phyloP scores from a whole-genome alignment of 2,329 filamentous ascomycete genomes.

The Xylariaceae sp. region DNA sequence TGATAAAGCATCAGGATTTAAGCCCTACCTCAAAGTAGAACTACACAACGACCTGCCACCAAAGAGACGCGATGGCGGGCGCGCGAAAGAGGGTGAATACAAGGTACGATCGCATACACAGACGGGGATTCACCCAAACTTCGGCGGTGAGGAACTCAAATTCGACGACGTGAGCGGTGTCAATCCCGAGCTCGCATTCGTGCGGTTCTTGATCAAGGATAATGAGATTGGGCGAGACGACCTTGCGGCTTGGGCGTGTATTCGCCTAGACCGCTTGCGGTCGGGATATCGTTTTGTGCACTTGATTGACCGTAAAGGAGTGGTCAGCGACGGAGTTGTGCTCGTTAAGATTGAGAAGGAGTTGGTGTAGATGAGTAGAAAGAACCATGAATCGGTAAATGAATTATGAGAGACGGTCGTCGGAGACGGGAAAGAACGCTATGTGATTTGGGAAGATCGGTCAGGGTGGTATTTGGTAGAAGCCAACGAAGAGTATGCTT shows the following conservation, averaged over 20 bases:
- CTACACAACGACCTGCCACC: constrained; percentile 65
- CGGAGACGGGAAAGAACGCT: no score
- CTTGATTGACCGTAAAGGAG: constrained; percentile 66
- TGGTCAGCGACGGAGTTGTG: constrained; percentile 62
- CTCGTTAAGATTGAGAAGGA: constrained; percentile 68
- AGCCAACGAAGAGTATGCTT: no score
- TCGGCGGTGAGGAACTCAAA: constrained; percentile 52
- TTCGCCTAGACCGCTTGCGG: constrained; percentile 75
- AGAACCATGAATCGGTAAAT: no score
- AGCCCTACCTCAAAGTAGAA: constrained; percentile 79
- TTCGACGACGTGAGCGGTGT: constrained; percentile 55
- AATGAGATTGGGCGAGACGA: constrained; percentile 76
- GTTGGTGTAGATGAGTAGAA: constrained; percentile 17
- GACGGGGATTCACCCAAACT: constrained; percentile 60
- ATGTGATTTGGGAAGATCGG: no score
- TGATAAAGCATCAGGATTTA: constrained; percentile 53
- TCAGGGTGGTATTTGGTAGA: no score
- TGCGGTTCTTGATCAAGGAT: constrained; percentile 83
- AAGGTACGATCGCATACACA: constrained; percentile 57
- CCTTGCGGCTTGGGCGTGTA: constrained; percentile 82
- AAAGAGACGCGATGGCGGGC: constrained; percentile 32
- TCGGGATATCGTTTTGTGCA: constrained; percentile 75
- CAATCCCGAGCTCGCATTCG: constrained; percentile 67
- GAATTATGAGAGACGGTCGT: no score
- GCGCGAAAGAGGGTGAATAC: constrained; percentile 54